Evolutionary conservation across 768 basidiomycete genomes (phyloP).

Genomic region (Panus rudis): DNA sequence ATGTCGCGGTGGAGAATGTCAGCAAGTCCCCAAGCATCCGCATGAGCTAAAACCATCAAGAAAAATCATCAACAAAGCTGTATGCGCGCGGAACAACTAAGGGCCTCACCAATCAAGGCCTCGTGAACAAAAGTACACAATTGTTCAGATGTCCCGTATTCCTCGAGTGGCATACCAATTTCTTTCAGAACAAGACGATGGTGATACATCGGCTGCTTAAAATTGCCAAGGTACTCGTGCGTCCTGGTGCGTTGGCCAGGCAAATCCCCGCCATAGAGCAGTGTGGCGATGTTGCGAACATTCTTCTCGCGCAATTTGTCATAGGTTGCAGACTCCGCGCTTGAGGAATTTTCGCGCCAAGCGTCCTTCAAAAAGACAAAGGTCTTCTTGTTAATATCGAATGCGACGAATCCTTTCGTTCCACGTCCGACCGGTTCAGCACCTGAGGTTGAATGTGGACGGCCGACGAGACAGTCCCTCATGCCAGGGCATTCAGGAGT

Average conservation of each 20-base stretch:
- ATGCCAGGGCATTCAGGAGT: no score
- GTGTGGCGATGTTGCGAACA: slow-evolving; percentile 1
- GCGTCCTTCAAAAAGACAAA: slow-evolving; percentile 11
- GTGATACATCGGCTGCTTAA: neutral
- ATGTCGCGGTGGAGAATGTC: slow-evolving; percentile 8
- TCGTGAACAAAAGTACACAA: neutral
- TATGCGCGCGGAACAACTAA: no score
- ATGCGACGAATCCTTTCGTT: slow-evolving; percentile 8
- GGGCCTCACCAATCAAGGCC: slow-evolving; percentile 3
- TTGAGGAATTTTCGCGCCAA: slow-evolving; percentile 4
- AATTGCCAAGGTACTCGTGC: neutral
- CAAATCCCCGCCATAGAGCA: neutral
- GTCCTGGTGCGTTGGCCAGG: neutral
- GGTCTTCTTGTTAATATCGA: neutral
- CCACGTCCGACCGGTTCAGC: slow-evolving; percentile 5
- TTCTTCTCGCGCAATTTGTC: neutral
- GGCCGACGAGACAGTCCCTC: slow-evolving; percentile 1
- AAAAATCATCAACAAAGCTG: no score
- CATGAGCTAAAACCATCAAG: no score
- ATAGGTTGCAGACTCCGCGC: slow-evolving; percentile 1
- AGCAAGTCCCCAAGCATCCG: slow-evolving; percentile 2
- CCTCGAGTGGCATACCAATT: slow-evolving; percentile 3
- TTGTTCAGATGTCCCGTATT: neutral
- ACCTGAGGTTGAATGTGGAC: neutral
- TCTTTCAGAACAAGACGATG: slow-evolving; percentile 4